These are phyloP conservation scores for Neonectria hederae DNA, from an alignment of 2,329 filamentous ascomycete genomes.

Conservation along the genomic window DNA sequence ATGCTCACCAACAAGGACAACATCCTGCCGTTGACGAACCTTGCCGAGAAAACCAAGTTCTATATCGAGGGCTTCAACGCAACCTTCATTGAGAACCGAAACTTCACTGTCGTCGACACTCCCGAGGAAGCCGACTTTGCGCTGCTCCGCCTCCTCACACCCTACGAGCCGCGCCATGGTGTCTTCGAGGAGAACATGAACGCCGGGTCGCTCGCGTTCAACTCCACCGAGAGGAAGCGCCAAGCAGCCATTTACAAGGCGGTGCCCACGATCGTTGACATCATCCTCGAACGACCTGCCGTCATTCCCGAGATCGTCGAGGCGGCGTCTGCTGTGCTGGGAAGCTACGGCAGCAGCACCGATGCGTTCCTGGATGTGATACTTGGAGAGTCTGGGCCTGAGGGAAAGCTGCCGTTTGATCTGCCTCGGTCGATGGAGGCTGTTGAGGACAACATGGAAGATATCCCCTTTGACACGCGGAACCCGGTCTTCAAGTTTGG, in stretches of 20 bases:
- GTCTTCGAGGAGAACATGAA: constrained; percentile 48
- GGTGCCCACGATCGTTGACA: constrained; percentile 53
- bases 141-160: constrained; percentile 51
- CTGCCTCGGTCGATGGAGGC: constrained; percentile 53
- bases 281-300: constrained; percentile 53
- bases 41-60: constrained; percentile 23
- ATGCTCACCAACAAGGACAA: constrained; percentile 39
- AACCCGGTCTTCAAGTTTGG: constrained; percentile 41
- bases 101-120: constrained; percentile 44
- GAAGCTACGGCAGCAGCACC: constrained; percentile 49
- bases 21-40: constrained; percentile 29
- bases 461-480: constrained; percentile 40
- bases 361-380: constrained; percentile 56
- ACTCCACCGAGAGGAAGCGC: constrained; percentile 36
- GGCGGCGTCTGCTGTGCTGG: constrained; percentile 49
- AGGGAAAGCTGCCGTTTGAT: constrained; percentile 35
- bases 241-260: constrained; percentile 47
- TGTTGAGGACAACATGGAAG: constrained; percentile 43
- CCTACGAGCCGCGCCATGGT: constrained; percentile 47
- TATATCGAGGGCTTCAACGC: constrained; percentile 34
- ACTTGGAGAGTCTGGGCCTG: constrained; percentile 45
- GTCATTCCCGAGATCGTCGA: constrained; percentile 54
- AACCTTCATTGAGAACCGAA: constrained; percentile 26
- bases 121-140: constrained; percentile 53
- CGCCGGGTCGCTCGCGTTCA: constrained; percentile 52